These are phyloP conservation scores for Xylogone sp. DNA, from an alignment of 2,329 filamentous ascomycete species.

Conservation along the genomic window DNA sequence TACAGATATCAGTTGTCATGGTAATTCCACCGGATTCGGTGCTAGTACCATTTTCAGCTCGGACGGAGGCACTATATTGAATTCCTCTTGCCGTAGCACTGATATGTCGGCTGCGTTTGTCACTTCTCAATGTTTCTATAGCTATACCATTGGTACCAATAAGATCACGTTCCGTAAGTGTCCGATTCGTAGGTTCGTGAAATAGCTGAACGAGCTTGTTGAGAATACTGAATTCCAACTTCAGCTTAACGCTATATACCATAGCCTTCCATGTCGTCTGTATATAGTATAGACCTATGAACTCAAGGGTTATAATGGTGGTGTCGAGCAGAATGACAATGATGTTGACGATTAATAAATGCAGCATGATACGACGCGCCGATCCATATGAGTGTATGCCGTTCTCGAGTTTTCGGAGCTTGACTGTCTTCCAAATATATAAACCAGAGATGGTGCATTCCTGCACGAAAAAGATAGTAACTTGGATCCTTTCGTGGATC, in stretches of 20 bases:
- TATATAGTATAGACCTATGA: slow-evolving; percentile 30
- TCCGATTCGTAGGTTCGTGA: not conserved
- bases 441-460: slow-evolving; percentile 42
- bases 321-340: slow-evolving; percentile 43
- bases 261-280: slow-evolving; percentile 35
- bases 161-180: not conserved
- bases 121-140: no score
- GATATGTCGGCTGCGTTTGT: no score
- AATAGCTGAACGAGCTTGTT: slow-evolving; percentile 15
- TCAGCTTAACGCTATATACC: slow-evolving; percentile 39
- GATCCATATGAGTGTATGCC: not conserved
- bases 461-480: slow-evolving; percentile 45
- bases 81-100: no score
- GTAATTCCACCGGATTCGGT: no score
- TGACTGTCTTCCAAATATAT: slow-evolving; percentile 30
- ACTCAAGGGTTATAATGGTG: slow-evolving; percentile 32
- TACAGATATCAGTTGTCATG: no score
- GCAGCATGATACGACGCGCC: slow-evolving; percentile 23
- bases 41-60: no score
- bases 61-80: no score
- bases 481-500: slow-evolving; percentile 44
- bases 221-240: slow-evolving; percentile 46
- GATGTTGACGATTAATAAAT: slow-evolving; percentile 42
- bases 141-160: no score
- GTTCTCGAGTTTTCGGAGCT: not conserved